Conservation (phyloP, 257 asterid species). For the Sherardia arvensis region DNA sequence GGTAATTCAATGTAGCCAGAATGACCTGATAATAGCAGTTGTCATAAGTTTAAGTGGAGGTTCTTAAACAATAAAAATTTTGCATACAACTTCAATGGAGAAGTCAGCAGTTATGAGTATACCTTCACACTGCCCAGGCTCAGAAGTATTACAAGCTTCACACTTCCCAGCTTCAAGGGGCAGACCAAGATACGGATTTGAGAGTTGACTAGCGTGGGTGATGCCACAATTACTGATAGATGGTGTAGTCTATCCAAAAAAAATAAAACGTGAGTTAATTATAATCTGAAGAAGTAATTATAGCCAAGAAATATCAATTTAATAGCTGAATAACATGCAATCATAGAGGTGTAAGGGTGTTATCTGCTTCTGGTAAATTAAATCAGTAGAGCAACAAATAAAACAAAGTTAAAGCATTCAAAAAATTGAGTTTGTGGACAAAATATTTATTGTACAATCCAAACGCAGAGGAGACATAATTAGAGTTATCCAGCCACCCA, state of each 20-base stretch:
- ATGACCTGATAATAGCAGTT: constrained; percentile 58
- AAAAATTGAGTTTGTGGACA: background rate
- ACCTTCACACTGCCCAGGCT: constrained; percentile 99
- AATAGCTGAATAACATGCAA: background rate
- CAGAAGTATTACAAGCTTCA: constrained; percentile 88
- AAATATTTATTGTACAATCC: background rate
- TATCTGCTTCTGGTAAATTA: background rate
- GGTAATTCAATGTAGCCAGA: constrained; percentile 93
- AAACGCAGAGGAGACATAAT: constrained; percentile 4
- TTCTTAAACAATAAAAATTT: background rate
- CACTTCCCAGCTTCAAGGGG: constrained; percentile 93
- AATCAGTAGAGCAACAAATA: background rate
- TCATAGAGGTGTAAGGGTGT: background rate
- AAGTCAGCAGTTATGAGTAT: background rate
- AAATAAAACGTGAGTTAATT: constrained; percentile 1
- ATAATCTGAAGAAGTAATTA: background rate
- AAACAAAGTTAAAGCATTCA: background rate
- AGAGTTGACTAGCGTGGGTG: constrained; percentile 80
- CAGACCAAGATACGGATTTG: constrained; percentile 91
- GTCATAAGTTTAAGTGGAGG: background rate
- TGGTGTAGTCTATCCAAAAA: constrained; percentile 53
- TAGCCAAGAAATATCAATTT: background rate
- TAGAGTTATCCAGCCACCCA: background rate
- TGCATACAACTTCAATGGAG: background rate
- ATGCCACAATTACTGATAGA: constrained; percentile 80